Evolutionary conservation across 2,329 filamentous ascomycete species (phyloP), one percentile per base, ranked within the genome.

Genomic region (Sporothrix euskadiensis): DNA sequence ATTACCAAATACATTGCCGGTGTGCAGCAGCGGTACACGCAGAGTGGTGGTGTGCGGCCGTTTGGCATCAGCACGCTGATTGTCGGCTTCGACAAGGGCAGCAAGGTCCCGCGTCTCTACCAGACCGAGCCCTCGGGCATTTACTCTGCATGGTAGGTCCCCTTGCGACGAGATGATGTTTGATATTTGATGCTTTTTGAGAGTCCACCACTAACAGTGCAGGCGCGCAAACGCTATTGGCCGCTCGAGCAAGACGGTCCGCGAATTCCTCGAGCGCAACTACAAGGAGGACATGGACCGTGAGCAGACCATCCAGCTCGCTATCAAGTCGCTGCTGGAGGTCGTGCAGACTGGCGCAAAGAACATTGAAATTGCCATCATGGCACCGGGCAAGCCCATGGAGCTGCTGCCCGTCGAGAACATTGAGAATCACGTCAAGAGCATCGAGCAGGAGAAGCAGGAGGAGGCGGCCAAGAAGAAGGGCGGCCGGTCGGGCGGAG

Each of bases 191-290:
- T 16, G 12, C 12, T 7, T 12, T n/a, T 1, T 3, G 19, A n/a
- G 19, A 57, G 76, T 54, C 12, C 16, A 30, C 9, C 22, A 9
- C 78, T 70, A 22, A 70, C 69, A 57, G 32, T 22, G 14, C 9
- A 98, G 96, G 96, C 98, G 99, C 88, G 97, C 96, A 79, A 99
- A 99, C 81, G 96, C 96, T 73, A 99, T 99, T 80, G 96, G 96
- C 74, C 92, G 96, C 80, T 98, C 95, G 71, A 97, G 94, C 89
- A 99, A 99, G 89, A 99, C 96, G 10, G 96, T 99, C 73, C 93
- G 96, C 80, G 96, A 99, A 82, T 99, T 99, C 84, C 89, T 99
- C 78, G 96, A 99, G 85, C 91, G 97, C 81, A 98, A 99, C 85
- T 97, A 99, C 88, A 97, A 97, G 87, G 94, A 97, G 79, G 93